Conservation (phyloP, 192 early-diverging fungal genomes). For the Linnemannia hyalina region DNA sequence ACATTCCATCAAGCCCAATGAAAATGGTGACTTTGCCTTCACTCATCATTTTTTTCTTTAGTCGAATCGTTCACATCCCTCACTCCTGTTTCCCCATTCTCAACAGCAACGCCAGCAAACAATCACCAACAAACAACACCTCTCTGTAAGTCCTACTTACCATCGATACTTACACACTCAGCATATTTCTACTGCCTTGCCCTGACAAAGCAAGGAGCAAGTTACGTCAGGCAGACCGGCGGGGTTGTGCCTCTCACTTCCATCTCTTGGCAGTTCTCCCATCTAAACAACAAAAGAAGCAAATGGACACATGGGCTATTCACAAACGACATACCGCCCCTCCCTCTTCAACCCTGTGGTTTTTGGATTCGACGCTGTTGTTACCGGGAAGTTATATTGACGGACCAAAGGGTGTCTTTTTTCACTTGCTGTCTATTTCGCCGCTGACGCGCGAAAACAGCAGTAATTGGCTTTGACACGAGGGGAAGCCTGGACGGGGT, state of each 20-base stretch:
- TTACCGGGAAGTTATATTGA: neutral
- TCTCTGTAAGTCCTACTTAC: neutral
- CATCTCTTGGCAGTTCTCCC: conserved; percentile 5
- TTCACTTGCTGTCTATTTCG: neutral
- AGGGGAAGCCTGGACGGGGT: neutral
- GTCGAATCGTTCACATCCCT: too few species aligned
- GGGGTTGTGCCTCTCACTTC: neutral
- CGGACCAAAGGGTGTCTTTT: neutral
- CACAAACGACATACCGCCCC: neutral
- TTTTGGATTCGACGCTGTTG: neutral
- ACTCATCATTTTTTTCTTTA: too few species aligned
- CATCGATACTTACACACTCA: neutral
- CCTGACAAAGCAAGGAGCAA: neutral
- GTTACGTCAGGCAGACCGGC: neutral
- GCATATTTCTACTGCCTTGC: neutral
- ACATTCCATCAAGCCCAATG: too few species aligned
- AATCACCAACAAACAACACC: neutral
- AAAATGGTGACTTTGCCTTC: too few species aligned
- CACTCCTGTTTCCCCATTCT: neutral
- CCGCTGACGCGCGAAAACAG: neutral
- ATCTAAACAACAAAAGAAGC: neutral
- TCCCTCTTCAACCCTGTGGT: neutral
- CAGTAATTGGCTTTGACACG: neutral
- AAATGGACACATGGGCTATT: neutral
- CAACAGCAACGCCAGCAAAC: neutral